Base-by-base conservation (phyloP, 345 rosid species). In the Salix koriyanagi region DNA sequence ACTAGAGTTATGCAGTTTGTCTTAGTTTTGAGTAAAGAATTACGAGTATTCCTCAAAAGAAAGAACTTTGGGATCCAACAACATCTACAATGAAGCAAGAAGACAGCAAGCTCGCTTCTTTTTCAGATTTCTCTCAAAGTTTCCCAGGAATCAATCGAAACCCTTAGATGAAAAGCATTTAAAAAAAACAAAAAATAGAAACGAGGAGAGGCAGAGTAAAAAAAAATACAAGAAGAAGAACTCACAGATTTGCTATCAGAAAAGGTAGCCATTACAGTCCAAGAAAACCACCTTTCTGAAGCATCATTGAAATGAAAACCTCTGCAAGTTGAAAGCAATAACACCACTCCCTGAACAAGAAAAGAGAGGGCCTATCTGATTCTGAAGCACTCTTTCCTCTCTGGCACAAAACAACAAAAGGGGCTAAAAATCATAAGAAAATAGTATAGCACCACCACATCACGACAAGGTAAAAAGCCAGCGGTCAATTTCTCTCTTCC, bases 211-310 rank as follows among this genome's bases (percentile, higher is more conserved):
- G 23, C 32, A 19, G 21, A 44, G 46, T 19, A 34, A 73, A 34
- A 46, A 34, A 36, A 41, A 72, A 25, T 5, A 44, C 26, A 69
- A 73, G 71, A 3, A 72, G 32, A 69, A 77, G 70, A 65, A 81
- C 88, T 68, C 80, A 87, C 90, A 70, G 84, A 82, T 80, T 83
- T 67, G 26, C 23, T 58, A 66, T 79, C 70, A 70, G 58, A 76
- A 77, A 65, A 72, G 72, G 77, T 30, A 48, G 79, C 48, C 82
- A 81, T 79, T 75, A 67, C 36, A 77, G 48, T 25, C 69, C 68
- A 78, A 7, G 77, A 60, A 76, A 50, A 46, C 23, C 58, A 67
- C 75, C 66, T 36, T 44, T 66, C 9, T 19, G 37, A 36, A 46
- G 56, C 7, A 32, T 1, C 48, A 23, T 6, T 69, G 71, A n/a